Base-by-base conservation (phyloP, 2,329 filamentous ascomycete species). In the Fusarium ramigenum region DNA sequence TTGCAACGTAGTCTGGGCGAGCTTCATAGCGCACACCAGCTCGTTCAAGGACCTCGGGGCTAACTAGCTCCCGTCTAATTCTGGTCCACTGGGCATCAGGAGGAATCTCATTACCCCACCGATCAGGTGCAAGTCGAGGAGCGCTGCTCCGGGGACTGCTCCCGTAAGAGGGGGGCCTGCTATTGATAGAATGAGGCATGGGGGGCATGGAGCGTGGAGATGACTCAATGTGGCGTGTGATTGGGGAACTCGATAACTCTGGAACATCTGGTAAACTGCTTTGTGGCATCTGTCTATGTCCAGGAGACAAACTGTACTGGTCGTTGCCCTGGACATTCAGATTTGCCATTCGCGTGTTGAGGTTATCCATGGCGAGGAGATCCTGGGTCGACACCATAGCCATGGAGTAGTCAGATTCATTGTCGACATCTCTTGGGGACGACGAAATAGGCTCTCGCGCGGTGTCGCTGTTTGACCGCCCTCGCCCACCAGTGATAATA, bases 21-120 rank as follows among this genome's bases (percentile, higher is more conserved):
- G 89, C 89, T 78, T 91, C 89, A 74, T 90, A 91, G 15, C 89
- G 86, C 28, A 89, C 84, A 18, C 87, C 85, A 8, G 88, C 88
- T 46, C 85, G 82, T 43, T 86, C 83, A 7, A 91, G 82, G 0
- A 90, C 87, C 70, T 90, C 88, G 9, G 87, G 85, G n/a, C 88
- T 90, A 14, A 91, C 84, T 1, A 90, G 82, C 4, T 81, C 82
- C 18, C 89, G 85, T 61, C 83, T 84, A 39, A 91, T 89, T 63
- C 84, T 86, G 8, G 89, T 91, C 89, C 89, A 91, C 56, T 85
- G 84, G 4, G 89, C 89, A 32, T 90, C 87, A 4, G 85, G 76
- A 0, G 85, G 80, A 5, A 92, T 92, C 18, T 87, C 84, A 9
- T 85, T 83, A 4, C 90, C 90, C 37, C 86, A 84, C 28, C 85